Percentiles rank a stretch among this genome's conserved stretches.
Conservation (phyloP, 2,329 filamentous ascomycete genomes). For the Pezicula neosporulosa region DNA sequence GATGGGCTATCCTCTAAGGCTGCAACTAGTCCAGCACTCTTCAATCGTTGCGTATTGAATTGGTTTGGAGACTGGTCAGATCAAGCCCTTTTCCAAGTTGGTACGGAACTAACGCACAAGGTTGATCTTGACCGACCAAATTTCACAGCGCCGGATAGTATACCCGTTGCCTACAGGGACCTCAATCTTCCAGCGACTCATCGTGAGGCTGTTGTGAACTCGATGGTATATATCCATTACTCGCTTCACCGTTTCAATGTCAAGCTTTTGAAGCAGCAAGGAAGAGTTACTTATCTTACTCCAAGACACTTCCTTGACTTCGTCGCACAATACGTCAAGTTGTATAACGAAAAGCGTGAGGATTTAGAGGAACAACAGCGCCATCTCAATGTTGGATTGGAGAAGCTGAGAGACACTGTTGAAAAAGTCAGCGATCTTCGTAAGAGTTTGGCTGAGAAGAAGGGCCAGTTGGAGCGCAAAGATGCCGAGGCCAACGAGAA, state of each 20-base stretch:
- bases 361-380: slow-evolving; percentile 98
- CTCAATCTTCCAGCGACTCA: slow-evolving; percentile 83
- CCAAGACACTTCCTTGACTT: slow-evolving; percentile 98
- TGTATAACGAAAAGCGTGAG: slow-evolving; percentile 98
- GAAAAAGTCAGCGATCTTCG: slow-evolving; percentile 94
- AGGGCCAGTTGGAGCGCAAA: slow-evolving; percentile 87
- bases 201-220: slow-evolving; percentile 89
- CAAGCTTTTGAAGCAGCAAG: slow-evolving; percentile 86
- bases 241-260: slow-evolving; percentile 87
- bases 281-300: slow-evolving; percentile 87
- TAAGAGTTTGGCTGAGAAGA: slow-evolving; percentile 89
- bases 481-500: slow-evolving; percentile 96
- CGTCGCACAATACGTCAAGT: slow-evolving; percentile 92
- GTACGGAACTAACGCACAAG: slow-evolving; percentile 91
- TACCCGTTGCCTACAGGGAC: slow-evolving; percentile 88
- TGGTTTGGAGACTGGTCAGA: slow-evolving; percentile 99
- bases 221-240: slow-evolving; percentile 98
- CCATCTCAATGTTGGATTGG: slow-evolving; percentile 95
- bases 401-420: slow-evolving; percentile 94
- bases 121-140: slow-evolving; percentile 88
- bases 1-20: slow-evolving; percentile 94
- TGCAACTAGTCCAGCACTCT: slow-evolving; percentile 93
- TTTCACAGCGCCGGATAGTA: slow-evolving; percentile 83
- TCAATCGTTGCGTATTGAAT: slow-evolving; percentile 99
- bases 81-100: slow-evolving; percentile 97